phyloP scores from a whole-genome alignment of 2,329 filamentous ascomycete genomes.

The Colletotrichum filicis region DNA sequence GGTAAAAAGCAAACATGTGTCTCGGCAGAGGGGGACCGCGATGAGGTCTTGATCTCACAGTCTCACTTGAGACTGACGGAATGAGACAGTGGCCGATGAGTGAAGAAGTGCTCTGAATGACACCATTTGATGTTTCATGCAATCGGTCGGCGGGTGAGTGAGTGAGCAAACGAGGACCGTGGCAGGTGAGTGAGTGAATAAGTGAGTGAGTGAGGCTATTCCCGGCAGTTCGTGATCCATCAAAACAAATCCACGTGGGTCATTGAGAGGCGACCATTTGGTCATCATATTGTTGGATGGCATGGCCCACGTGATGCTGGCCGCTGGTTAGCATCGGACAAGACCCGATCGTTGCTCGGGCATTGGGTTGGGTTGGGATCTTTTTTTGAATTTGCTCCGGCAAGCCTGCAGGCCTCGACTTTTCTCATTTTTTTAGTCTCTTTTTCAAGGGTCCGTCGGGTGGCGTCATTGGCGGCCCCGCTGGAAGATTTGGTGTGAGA shows the following conservation, averaged over 20 bases:
- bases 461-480: neutral
- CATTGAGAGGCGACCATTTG: neutral
- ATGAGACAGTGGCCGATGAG: neutral
- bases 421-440: neutral
- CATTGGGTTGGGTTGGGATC: neutral
- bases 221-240: neutral
- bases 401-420: neutral
- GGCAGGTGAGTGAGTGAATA: neutral
- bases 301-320: neutral
- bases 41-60: slow-evolving; percentile 3
- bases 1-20: slow-evolving; percentile 8
- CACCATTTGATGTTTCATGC: neutral
- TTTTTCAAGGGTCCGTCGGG: neutral
- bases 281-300: neutral
- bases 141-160: too few species aligned
- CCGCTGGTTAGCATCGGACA: neutral
- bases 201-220: neutral
- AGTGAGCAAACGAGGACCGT: neutral
- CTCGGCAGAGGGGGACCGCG: slow-evolving; percentile 9
- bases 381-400: neutral
- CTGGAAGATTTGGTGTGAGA: neutral
- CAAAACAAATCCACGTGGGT: neutral
- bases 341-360: neutral
- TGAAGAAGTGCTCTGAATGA: neutral
- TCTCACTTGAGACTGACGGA: neutral